Conservation (phyloP, 345 rosid species). For the Erysimum cheiranthoides region DNA sequence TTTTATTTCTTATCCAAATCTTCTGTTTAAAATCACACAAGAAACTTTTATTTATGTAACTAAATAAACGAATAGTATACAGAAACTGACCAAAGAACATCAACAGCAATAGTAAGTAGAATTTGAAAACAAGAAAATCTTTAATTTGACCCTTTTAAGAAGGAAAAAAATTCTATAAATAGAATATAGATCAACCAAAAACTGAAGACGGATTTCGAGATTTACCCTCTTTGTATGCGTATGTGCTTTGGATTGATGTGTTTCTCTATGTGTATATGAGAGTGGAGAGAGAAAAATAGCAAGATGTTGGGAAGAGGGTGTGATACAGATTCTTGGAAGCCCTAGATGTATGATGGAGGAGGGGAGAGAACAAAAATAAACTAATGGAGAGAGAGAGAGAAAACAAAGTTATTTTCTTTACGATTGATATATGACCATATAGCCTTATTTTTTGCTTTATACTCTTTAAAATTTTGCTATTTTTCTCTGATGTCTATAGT, state of each 20-base stretch:
- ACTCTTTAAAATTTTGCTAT: conserved; percentile 17
- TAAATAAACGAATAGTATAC: not conserved
- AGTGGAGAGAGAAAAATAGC: conserved; percentile 13
- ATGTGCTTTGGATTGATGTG: conserved; percentile 29
- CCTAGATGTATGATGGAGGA: conserved; percentile 52
- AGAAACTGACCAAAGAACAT: conserved; percentile 14
- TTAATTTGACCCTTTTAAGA: not conserved
- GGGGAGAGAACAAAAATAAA: not conserved
- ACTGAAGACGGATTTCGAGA: conserved; percentile 39
- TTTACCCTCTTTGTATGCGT: conserved; percentile 29
- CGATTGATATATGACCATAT: not conserved
- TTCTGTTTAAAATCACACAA: not conserved
- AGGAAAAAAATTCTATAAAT: conserved; percentile 31
- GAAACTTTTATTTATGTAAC: not conserved
- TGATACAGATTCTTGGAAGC: conserved; percentile 44
- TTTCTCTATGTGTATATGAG: conserved; percentile 10
- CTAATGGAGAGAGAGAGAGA: not conserved
- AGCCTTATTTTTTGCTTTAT: not conserved
- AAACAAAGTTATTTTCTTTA: not conserved
- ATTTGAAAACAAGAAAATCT: not conserved
- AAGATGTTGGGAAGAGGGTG: conserved; percentile 21
- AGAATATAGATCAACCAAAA: conserved; percentile 41
- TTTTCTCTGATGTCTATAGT: conserved; percentile 23
- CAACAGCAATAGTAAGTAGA: conserved; percentile 4
- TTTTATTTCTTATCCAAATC: not conserved